A percentile compares a stretch with the other conserved stretches of the same genome.
These are phyloP conservation scores for Rubia yunnanensis DNA, from an alignment of 257 asterid genomes.

Conservation along the genomic window DNA sequence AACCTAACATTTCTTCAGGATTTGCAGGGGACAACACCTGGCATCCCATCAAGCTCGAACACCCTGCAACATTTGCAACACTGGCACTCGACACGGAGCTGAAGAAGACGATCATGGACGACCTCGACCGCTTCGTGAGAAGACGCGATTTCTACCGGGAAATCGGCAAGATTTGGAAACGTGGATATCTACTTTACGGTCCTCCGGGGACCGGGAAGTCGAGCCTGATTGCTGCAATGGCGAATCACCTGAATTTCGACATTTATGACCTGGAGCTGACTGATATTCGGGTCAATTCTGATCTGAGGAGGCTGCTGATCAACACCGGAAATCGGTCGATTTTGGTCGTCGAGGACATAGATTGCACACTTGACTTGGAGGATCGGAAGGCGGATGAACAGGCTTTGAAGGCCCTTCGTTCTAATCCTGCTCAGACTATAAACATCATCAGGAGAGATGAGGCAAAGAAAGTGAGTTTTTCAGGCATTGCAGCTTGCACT, in stretches of 20 bases:
- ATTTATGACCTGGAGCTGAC: constrained; percentile 43
- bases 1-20: neutral
- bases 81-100: constrained; percentile 34
- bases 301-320: constrained; percentile 31
- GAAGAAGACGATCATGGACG: constrained; percentile 38
- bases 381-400: constrained; percentile 30
- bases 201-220: constrained; percentile 54
- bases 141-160: constrained; percentile 31
- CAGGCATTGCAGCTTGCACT: too few species aligned
- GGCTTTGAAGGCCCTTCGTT: constrained; percentile 24
- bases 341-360: constrained; percentile 45
- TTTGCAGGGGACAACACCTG: constrained; percentile 20
- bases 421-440: constrained; percentile 26
- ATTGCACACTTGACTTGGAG: constrained; percentile 28
- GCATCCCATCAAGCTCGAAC: constrained; percentile 38
- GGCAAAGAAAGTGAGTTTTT: constrained; percentile 20
- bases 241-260: constrained; percentile 41
- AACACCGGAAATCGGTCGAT: constrained; percentile 32
- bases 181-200: constrained; percentile 44
- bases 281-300: constrained; percentile 25
- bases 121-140: constrained; percentile 33
- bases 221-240: constrained; percentile 50
- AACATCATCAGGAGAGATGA: constrained; percentile 28
- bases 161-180: constrained; percentile 53
- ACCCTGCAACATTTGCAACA: constrained; percentile 40